Evolutionary conservation across 176 grass and related monocot species (phyloP), one percentile per base, ranked within the genome.

Genomic region (Aegilops sharonensis): DNA sequence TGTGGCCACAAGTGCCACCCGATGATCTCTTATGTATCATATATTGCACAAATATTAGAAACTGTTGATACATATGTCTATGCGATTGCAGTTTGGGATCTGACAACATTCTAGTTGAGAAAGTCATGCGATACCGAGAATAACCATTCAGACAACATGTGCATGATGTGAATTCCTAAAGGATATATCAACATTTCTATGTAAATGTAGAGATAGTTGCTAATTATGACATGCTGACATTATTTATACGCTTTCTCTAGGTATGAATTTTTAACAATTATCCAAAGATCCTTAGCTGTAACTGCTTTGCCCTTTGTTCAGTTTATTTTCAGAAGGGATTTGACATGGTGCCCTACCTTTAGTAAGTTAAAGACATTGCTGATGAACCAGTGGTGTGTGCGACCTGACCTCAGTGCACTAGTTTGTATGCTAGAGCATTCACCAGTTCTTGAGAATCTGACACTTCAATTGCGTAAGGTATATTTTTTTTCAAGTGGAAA

Each of bases 251-350:
- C 23, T 64, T 64, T 64, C 24, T 18, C 64, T 67, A 17, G 0
- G 7, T 8, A 67, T 35, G 65, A 34, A 14, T 32, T 32, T 35
- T 42, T 20, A 68, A 68, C 18, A 2, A 34, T 68, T 5, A 30
- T 65, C 64, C 64, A 13, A 66, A 31, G 25, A 5, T 31, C 27
- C 4, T 45, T 45, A 45, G 0, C 39, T 42, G 39, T 42, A 42
- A 42, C 27, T 50, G 13, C 32, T 29, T 54, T 85, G 6, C 73
- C 13, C 11, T 37, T 39, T 68, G 2, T 68, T 31, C 31, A 85
- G 83, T 52, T 78, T 75, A 79, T 79, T 40, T 79, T 79, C 32
- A 75, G 24, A 50, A 50, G 14, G 42, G 72, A 75, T 75, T 75
- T 75, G 72, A 75, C 8, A 29, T 75, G 72, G 42, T 30, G 24